These are phyloP conservation scores for Jatropha multifida DNA, from an alignment of 441 rosid species.

Conservation along the genomic window DNA sequence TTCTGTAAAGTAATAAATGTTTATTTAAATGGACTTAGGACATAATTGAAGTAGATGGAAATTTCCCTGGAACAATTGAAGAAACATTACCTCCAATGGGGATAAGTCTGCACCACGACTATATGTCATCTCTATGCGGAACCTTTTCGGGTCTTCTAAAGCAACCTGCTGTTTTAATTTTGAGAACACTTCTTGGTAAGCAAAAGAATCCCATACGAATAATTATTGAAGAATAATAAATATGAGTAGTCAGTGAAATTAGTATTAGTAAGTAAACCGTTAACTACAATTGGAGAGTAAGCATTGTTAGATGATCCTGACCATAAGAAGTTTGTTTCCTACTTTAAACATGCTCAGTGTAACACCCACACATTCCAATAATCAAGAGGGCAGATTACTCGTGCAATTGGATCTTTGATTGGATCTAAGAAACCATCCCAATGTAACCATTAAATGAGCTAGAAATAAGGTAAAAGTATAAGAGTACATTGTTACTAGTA, in stretches of 20 bases:
- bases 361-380: not conserved
- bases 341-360: not conserved
- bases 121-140: slow-evolving; percentile 90
- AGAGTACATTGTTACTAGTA: not conserved
- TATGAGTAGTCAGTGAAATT: not conserved
- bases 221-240: not conserved
- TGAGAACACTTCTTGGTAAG: not conserved
- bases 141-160: slow-evolving; percentile 85
- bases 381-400: not conserved
- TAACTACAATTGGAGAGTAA: not conserved
- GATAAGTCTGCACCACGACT: slow-evolving; percentile 99
- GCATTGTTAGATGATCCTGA: not conserved
- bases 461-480: not conserved
- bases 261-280: not conserved
- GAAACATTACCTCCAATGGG: slow-evolving; percentile 74
- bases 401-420: not conserved
- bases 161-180: slow-evolving; percentile 57
- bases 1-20: not conserved
- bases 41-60: not conserved
- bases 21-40: not conserved
- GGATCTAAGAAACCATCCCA: not conserved
- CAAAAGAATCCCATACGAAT: not conserved
- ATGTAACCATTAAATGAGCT: not conserved
- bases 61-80: slow-evolving; percentile 2
- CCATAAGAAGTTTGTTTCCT: not conserved